Evolutionary conservation across 2,329 filamentous ascomycete genomes (phyloP).

Genomic region (Chaetomium strumarium): DNA sequence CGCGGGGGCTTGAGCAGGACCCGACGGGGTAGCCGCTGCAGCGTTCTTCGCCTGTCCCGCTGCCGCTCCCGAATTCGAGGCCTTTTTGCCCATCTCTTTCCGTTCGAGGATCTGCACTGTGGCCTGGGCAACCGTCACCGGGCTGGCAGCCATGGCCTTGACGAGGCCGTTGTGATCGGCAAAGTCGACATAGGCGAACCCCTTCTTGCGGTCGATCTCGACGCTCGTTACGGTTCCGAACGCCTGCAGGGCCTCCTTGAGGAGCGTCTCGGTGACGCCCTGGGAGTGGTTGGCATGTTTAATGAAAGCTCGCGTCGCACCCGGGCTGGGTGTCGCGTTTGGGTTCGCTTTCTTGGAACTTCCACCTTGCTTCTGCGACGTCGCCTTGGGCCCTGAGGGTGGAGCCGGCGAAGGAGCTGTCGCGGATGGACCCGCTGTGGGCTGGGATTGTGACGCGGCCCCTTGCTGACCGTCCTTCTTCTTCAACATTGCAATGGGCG

Average conservation of each 20-base stretch:
- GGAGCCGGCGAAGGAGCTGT: slow-evolving; percentile 20
- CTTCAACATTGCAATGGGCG: slow-evolving; percentile 35
- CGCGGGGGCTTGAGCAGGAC: neutral
- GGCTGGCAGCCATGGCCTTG: slow-evolving; percentile 76
- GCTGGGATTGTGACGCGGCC: slow-evolving; percentile 8
- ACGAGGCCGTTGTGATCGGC: slow-evolving; percentile 63
- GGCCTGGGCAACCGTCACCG: slow-evolving; percentile 75
- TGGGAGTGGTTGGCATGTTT: slow-evolving; percentile 86
- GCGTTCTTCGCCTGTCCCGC: neutral
- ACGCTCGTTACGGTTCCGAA: slow-evolving; percentile 74
- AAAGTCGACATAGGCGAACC: slow-evolving; percentile 91
- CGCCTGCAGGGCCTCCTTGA: slow-evolving; percentile 65
- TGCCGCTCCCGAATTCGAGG: slow-evolving; percentile 7
- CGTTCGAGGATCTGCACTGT: slow-evolving; percentile 82
- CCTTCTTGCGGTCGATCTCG: slow-evolving; percentile 91
- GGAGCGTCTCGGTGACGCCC: slow-evolving; percentile 76
- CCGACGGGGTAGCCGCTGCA: neutral
- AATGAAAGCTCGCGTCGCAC: slow-evolving; percentile 64
- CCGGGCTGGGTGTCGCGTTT: slow-evolving; percentile 32
- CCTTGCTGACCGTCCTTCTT: slow-evolving; percentile 29
- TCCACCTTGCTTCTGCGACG: slow-evolving; percentile 17
- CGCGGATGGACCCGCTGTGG: slow-evolving; percentile 23
- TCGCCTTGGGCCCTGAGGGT: slow-evolving; percentile 25
- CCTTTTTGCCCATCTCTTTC: slow-evolving; percentile 50
- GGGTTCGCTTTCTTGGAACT: slow-evolving; percentile 21